Evolutionary conservation across 768 basidiomycete species (phyloP).

Genomic region (Amyloporia xantha): DNA sequence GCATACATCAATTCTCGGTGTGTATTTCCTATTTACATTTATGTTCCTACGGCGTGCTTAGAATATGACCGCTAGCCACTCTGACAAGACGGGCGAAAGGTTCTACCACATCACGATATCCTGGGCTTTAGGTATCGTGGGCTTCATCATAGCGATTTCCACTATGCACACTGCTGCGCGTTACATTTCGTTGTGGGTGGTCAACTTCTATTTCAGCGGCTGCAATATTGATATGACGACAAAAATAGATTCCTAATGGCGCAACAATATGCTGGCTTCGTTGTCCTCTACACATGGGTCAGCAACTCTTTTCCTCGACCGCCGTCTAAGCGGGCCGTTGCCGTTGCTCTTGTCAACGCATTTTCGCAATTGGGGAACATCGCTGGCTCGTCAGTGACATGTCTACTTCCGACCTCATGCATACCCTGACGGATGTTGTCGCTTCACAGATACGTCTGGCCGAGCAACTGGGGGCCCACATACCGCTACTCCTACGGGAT

Average conservation of each 20-base stretch:
- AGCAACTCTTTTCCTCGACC: constrained; percentile 62
- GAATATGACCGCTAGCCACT: constrained; percentile 51
- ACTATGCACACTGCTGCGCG: constrained; percentile 58
- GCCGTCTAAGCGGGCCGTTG: constrained; percentile 78
- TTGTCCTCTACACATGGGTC: constrained; percentile 52
- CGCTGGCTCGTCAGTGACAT: constrained; percentile 46
- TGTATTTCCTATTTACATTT: too few species aligned
- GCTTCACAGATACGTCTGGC: constrained; percentile 58
- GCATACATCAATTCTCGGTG: constrained; percentile 50
- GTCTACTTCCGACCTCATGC: neutral
- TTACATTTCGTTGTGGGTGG: constrained; percentile 53
- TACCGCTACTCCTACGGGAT: constrained; percentile 61
- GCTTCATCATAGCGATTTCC: constrained; percentile 58
- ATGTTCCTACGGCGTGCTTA: neutral
- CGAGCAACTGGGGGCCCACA: constrained; percentile 59
- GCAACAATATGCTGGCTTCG: constrained; percentile 65
- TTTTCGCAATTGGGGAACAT: constrained; percentile 82
- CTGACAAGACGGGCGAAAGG: constrained; percentile 66
- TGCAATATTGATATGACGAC: neutral
- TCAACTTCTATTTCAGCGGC: too few species aligned
- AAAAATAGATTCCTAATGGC: constrained; percentile 67
- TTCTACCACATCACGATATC: constrained; percentile 57
- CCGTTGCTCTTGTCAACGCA: constrained; percentile 75
- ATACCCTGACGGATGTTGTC: constrained; percentile 16
- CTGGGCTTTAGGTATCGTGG: constrained; percentile 56